A percentile compares a stretch with the other conserved stretches of the same genome.
Conservation (phyloP, 257 asterid species). For the Ocimum tenuiflorum region DNA sequence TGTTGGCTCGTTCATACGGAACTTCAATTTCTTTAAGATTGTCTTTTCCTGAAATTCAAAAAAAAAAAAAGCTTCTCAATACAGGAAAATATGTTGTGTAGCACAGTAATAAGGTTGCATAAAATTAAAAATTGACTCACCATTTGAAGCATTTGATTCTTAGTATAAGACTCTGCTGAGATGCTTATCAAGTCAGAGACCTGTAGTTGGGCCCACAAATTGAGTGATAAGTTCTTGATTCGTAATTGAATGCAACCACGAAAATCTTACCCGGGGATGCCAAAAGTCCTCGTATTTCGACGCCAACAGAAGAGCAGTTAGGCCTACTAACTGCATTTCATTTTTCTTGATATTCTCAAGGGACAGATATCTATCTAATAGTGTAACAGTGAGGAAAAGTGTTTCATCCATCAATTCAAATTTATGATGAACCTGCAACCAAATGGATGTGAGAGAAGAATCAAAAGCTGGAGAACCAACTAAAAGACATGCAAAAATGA, state of each 20-base stretch:
- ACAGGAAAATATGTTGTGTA: neutral
- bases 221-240: neutral
- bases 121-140: constrained; percentile 27
- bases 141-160: constrained; percentile 80
- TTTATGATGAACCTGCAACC: constrained; percentile 63
- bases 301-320: constrained; percentile 86
- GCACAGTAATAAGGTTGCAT: neutral
- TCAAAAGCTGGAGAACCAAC: constrained; percentile 11
- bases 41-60: constrained; percentile 59
- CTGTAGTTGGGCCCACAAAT: constrained; percentile 35
- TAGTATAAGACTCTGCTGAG: constrained; percentile 74
- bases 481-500: neutral
- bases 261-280: constrained; percentile 78
- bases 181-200: constrained; percentile 72
- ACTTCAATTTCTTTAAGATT: constrained; percentile 59
- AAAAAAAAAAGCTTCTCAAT: neutral
- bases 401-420: constrained; percentile 91
- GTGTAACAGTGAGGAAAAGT: constrained; percentile 71
- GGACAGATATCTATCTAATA: constrained; percentile 68
- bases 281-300: constrained; percentile 96
- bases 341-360: constrained; percentile 53
- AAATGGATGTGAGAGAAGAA: constrained; percentile 15
- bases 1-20: constrained; percentile 90
- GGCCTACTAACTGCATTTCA: constrained; percentile 90
- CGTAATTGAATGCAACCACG: neutral